Base-by-base conservation (phyloP, 148 eudicot species). In the Pouteria glomerata region DNA sequence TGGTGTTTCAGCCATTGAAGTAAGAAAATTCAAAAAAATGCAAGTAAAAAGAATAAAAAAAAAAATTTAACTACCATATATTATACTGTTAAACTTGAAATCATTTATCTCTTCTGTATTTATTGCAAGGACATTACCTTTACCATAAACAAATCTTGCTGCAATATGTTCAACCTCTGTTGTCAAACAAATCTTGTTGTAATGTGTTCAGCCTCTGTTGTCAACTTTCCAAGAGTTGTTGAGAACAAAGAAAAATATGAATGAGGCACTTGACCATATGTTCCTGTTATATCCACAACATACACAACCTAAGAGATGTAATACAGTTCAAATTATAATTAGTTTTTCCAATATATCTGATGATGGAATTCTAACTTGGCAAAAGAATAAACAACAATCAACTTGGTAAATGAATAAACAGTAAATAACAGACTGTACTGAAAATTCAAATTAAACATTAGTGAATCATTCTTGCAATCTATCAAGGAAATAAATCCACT, bases 201-300 rank as follows among this genome's bases (percentile, higher is more conserved):
- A 10, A 90, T 86, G 55, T 80, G 84, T 50, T 85, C 79, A 35
- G 80, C 79, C 88, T 96, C 99, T 73, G 68, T 85, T 7, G 79
- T 83, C 85, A 96, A 81, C 72, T 85, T 85, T 75, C 99, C 99
- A 10, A 97, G 97, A 31, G 96, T 88, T 23, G 78, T 70, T 65
- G 99, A 96, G 70, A 88, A 92, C 35, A 96, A 70, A 53, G 97
- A 86, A 57, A 96, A 72, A 61, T 84, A 96, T 10, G 96, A 85
- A 44, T 50, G 42, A 6, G 85, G 82, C 80, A 86, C 83, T 68
- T 74, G 80, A 65, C 74, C 85, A 48, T 73, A 47, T 21, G 62
- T 55, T 79, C 83, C 83, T 70, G 81, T 88, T 56, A 92, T 57
- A 75, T 96, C 96, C 76, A 96, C 97, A 48, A 96, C 97, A 72